Evolutionary conservation across 495 filamentous ascomycete genomes (phyloP), one percentile per base, ranked within the genome.

Genomic region (Podospora comata): DNA sequence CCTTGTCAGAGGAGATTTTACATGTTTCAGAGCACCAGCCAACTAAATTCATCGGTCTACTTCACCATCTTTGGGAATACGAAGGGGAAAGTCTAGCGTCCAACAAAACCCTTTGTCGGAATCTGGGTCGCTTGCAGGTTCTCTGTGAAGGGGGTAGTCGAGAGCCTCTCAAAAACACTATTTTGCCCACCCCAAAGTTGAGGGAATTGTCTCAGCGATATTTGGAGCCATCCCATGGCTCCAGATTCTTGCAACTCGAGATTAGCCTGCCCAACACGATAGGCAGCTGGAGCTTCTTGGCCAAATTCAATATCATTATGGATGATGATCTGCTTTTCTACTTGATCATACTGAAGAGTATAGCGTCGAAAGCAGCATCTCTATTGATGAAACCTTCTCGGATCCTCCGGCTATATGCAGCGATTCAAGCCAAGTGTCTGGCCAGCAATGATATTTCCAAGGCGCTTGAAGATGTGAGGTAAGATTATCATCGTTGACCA

Each of bases 21-120:
- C 72, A 73, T 32, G 67, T 78, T 13, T 70, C 75, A 0, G 23
- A 72, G 16, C 63, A 62, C 62, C 55, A 68, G n/a, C 75, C 73
- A 53, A 68, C 67, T 5, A 60, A 64, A 20, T 63, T 79, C 55
- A 6, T 79, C 16, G 64, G 70, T 0, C 67, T 79, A 16, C 65
- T 77, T 4, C 53, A 63, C 32, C 59, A 68, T 30, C 23, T 70
- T 4, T 66, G 64, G 68, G 7, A n/a, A 1, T 7, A 3, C 15
- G 39, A 6, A 16, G 9, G 34, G 34, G 11, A 5, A 39, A 3
- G 44, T 15, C 26, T 70, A 13, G 16, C 2, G 0, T 16, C 32
- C 3, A 58, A 39, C 30, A n/a, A 39, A 1, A 39, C 13, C 32
- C 13, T 70, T 2, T 26, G 13, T 2, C 13, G 11, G 9, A 19